Base-by-base conservation (phyloP, 2,329 filamentous ascomycete species). In the Hymenoscyphus repandus region DNA sequence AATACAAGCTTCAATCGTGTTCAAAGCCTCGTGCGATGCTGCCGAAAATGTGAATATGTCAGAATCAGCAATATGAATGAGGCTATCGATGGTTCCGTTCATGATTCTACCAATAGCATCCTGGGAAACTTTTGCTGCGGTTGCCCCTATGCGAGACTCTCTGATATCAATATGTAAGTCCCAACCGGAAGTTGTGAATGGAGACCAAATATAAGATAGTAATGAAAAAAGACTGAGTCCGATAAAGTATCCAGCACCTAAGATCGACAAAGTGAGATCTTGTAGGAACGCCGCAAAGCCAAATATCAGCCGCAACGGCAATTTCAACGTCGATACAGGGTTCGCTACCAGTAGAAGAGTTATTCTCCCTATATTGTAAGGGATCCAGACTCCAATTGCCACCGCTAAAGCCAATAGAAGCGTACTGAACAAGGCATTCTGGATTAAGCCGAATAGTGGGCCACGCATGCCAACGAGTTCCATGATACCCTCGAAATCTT, bases 391-490 rank as follows among this genome's bases (percentile, higher is more conserved):
- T 46, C 90, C 92, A 52, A 87, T 74, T 47, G 90, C 85, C 38
- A 99, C 83, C 12, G 91, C 95, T 46, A 92, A 80, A 1, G 88
- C 87, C 12, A 99, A 90, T 27, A 99, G 77, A 41, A 97, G 85
- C 6, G 88, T 86, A 66, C 92, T 96, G 69, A 99, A 99, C 13
- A 96, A 83, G 49, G 88, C 90, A 60, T 99, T 99, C 64, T 99
- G 93, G 59, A 97, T 83, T 5, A 99, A 78, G 2, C 90, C 90
- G 12, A 86, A 85, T 2, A 99, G 76, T 0, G 93, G 93, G 0
- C 93, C 93, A 63, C 95, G 89, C 87, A 99, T 95, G 34, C 93
- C 93, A 52, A 99, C 86, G 13, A 99, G 80, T 67, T 99, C 93
- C 74, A 99, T 83, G 47, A 99, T 88, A 0, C 93, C 93, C 66